phyloP scores from a whole-genome alignment of 2,329 filamentous ascomycete species.

The Aspergillus tamarii region DNA sequence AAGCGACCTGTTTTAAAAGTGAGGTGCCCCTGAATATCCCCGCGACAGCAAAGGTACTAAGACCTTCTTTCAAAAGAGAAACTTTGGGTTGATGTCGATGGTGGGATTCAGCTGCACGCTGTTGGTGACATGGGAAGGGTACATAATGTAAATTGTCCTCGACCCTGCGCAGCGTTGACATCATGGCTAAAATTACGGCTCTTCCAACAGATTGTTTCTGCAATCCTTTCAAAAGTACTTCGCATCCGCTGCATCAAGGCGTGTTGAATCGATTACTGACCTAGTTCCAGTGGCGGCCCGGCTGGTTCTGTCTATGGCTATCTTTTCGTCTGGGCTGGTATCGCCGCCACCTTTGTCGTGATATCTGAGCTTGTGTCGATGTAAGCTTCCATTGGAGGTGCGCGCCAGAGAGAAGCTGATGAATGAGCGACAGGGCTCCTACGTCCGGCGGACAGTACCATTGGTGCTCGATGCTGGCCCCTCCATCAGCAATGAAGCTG shows the following conservation, averaged over 20 bases:
- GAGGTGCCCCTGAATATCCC: neutral
- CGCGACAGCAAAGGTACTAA: neutral
- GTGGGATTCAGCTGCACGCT: conserved; percentile 46
- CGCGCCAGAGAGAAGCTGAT: neutral
- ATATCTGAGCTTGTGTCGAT: conserved; percentile 40
- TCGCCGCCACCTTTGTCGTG: conserved; percentile 29
- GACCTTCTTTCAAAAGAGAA: conserved; percentile 31
- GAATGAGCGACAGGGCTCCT: conserved; percentile 28
- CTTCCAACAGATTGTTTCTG: conserved; percentile 18
- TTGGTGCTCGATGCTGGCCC: conserved; percentile 47
- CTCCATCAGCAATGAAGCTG: conserved; percentile 35
- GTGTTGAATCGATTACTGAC: neutral
- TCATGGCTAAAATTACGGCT: neutral
- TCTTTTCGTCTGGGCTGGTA: conserved; percentile 38
- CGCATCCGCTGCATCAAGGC: neutral
- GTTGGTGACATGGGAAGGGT: conserved; percentile 45
- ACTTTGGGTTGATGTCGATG: conserved; percentile 46
- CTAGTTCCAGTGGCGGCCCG: conserved; percentile 31
- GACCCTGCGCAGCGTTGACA: neutral
- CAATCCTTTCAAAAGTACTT: conserved; percentile 27
- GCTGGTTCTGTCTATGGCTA: conserved; percentile 38
- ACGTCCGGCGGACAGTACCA: conserved; percentile 45
- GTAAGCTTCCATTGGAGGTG: conserved; percentile 13
- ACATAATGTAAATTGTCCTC: conserved; percentile 33
- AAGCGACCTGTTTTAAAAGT: conserved; percentile 54